Evolutionary conservation across 208 protist species (phyloP).

Genomic region (Acanthamoeba triangularis): DNA sequence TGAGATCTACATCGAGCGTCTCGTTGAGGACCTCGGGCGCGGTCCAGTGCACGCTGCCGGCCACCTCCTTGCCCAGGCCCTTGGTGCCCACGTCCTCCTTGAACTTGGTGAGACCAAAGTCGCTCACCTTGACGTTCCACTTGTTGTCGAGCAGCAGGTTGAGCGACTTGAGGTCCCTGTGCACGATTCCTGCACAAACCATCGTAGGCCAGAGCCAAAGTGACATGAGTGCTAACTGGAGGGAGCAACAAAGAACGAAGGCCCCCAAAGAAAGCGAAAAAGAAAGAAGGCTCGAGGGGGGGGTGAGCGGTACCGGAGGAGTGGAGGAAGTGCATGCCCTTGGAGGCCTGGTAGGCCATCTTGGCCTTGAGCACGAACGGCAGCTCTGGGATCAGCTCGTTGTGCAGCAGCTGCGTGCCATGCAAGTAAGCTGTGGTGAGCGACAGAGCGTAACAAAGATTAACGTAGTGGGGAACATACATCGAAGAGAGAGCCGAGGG

Average conservation of each 20-base stretch:
- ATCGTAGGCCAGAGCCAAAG: too few species aligned
- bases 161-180: slow-evolving; percentile 77
- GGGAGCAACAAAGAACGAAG: too few species aligned
- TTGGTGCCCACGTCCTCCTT: background rate
- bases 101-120: slow-evolving; percentile 59
- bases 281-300: too few species aligned
- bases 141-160: slow-evolving; percentile 75
- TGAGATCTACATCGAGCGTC: background rate
- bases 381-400: slow-evolving; percentile 38
- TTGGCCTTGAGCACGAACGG: slow-evolving; percentile 66
- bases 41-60: slow-evolving; percentile 16
- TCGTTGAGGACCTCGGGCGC: slow-evolving; percentile 68
- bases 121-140: slow-evolving; percentile 55
- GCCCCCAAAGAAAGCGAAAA: too few species aligned
- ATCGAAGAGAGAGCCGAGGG: slow-evolving; percentile 46
- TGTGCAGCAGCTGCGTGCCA: background rate
- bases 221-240: too few species aligned
- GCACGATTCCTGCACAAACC: slow-evolving; percentile 22
- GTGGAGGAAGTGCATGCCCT: slow-evolving; percentile 80
- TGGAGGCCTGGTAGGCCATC: slow-evolving; percentile 84
- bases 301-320: background rate
- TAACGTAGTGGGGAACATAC: background rate
- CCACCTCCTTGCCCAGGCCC: background rate
- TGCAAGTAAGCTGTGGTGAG: background rate
- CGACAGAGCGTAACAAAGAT: too few species aligned